Evolutionary conservation across 768 basidiomycete genomes (phyloP).

Genomic region (Cyclocybe aegerita): DNA sequence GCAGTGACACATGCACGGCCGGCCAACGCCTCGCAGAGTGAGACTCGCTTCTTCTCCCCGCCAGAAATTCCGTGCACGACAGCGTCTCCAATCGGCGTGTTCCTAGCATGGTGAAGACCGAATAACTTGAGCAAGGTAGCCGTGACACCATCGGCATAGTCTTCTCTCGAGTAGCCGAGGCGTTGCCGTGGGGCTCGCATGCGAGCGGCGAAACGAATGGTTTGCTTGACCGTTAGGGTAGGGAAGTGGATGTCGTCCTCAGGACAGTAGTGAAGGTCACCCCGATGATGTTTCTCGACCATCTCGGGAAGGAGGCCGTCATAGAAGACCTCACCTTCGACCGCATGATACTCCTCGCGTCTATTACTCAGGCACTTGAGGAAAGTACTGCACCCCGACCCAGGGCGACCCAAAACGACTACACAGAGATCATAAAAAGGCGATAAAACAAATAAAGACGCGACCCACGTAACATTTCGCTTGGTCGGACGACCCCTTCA

Average conservation of each 20-base stretch:
- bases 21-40: constrained; percentile 66
- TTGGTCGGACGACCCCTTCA: constrained; percentile 63
- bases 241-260: constrained; percentile 90
- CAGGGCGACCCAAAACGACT: constrained; percentile 87
- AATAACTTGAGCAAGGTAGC: constrained; percentile 67
- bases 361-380: constrained; percentile 82
- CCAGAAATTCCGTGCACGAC: constrained; percentile 71
- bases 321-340: constrained; percentile 74
- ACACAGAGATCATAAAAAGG: not conserved
- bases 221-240: constrained; percentile 78
- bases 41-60: constrained; percentile 81
- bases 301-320: constrained; percentile 71
- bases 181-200: constrained; percentile 66
- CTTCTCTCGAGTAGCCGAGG: constrained; percentile 39
- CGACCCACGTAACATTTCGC: constrained; percentile 76
- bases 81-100: constrained; percentile 78
- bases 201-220: constrained; percentile 66
- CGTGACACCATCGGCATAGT: constrained; percentile 41
- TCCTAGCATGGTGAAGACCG: constrained; percentile 69
- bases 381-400: constrained; percentile 82
- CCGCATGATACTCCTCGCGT: constrained; percentile 61
- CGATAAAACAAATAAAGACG: too few species aligned
- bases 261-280: constrained; percentile 79
- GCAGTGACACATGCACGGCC: constrained; percentile 54
- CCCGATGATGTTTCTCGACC: constrained; percentile 64